Evolutionary conservation across 257 asterid species (phyloP).

Genomic region (Penstemon eatonii): DNA sequence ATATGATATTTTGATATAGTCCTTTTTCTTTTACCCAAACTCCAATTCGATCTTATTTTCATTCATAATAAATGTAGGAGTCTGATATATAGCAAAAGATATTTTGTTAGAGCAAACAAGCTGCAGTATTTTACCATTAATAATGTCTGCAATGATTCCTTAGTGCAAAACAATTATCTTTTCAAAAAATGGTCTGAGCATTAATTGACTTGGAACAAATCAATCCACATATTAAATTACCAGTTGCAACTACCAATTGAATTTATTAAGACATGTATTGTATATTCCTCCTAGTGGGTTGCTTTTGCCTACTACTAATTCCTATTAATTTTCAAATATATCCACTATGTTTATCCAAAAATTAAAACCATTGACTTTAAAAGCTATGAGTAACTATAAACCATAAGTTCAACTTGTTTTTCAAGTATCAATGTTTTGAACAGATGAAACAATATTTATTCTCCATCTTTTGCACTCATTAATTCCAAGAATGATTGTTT

Average conservation of each 20-base stretch:
- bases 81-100: too few relatives aligned
- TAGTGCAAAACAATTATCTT: not conserved
- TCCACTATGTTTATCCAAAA: not conserved
- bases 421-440: too few relatives aligned
- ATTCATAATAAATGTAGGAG: too few relatives aligned
- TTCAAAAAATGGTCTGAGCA: not conserved
- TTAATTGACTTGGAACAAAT: not conserved
- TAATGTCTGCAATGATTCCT: not conserved
- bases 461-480: not conserved
- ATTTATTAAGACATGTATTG: too few relatives aligned
- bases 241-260: too few relatives aligned
- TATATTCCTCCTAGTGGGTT: too few relatives aligned
- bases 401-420: not conserved
- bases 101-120: too few relatives aligned
- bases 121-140: not conserved
- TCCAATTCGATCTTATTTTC: too few relatives aligned
- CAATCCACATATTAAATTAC: too few relatives aligned
- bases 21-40: too few relatives aligned
- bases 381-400: not conserved
- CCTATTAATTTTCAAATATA: not conserved
- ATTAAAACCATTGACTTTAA: not conserved
- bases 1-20: too few relatives aligned
- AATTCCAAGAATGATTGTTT: conserved; percentile 7
- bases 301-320: not conserved
- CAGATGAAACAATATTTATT: not conserved